Percentiles rank a stretch among this genome's conserved stretches.
These are phyloP conservation scores for Priceomyces castillae DNA, from an alignment of 805 yeast genomes.

Conservation along the genomic window DNA sequence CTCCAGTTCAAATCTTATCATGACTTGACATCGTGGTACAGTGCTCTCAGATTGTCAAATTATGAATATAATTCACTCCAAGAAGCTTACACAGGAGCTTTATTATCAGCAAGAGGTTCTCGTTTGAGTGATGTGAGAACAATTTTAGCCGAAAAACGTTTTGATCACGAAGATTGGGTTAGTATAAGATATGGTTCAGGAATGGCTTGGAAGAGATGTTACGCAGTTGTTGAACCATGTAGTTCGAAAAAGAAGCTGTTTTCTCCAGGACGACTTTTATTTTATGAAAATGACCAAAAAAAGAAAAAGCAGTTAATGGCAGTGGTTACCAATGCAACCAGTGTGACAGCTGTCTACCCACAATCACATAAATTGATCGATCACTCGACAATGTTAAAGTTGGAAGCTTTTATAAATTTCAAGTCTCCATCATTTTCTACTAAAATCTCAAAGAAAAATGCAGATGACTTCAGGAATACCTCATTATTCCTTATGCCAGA, in stretches of 20 bases:
- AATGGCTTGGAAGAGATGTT: slow-evolving; percentile 96
- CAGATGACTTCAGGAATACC: slow-evolving; percentile 38
- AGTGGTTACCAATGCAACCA: slow-evolving; percentile 61
- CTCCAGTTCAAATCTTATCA: slow-evolving; percentile 70
- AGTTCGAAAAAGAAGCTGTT: slow-evolving; percentile 45
- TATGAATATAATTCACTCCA: slow-evolving; percentile 83
- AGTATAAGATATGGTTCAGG: slow-evolving; percentile 94
- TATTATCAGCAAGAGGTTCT: slow-evolving; percentile 88
- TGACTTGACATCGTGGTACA: slow-evolving; percentile 71
- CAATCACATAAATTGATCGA: slow-evolving; percentile 78
- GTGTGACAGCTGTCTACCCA: slow-evolving; percentile 91
- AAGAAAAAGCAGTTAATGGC: slow-evolving; percentile 75
- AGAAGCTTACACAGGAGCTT: slow-evolving; percentile 95
- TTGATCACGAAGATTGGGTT: slow-evolving; percentile 90
- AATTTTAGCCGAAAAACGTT: slow-evolving; percentile 79
- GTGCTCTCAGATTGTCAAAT: slow-evolving; percentile 75
- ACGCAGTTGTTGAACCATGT: slow-evolving; percentile 81
- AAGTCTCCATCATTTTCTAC: slow-evolving; percentile 36
- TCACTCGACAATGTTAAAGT: slow-evolving; percentile 80
- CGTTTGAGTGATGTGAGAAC: slow-evolving; percentile 82
- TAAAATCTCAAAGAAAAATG: slow-evolving; percentile 30
- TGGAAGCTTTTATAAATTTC: slow-evolving; percentile 77
- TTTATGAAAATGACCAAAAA: slow-evolving; percentile 80
- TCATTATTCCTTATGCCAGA: slow-evolving; percentile 45
- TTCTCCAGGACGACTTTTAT: slow-evolving; percentile 65